A percentile compares a stretch with the other conserved stretches of the same genome.
Evolutionary conservation across 1,139 yeast genomes (phyloP).

Genomic region (Tardiomyces depauwii): DNA sequence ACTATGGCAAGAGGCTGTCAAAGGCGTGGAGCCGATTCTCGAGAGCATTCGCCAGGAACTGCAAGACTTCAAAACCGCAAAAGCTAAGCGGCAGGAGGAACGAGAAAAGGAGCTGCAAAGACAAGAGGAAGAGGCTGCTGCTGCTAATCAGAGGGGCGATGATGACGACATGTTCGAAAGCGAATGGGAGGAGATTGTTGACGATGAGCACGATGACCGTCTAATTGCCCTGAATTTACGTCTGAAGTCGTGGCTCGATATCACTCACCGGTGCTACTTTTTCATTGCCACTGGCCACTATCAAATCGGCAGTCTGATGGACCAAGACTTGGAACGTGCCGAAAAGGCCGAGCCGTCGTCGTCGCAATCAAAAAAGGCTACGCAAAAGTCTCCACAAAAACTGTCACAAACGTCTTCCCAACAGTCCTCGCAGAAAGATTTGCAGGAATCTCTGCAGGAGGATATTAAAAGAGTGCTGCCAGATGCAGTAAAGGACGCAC

Average conservation of each 20-base stretch:
- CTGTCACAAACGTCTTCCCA: no score
- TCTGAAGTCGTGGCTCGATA: constrained; percentile 38
- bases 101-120: not conserved
- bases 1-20: constrained; percentile 32
- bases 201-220: constrained; percentile 13
- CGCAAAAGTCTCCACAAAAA: no score
- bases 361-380: not conserved
- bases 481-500: constrained; percentile 6
- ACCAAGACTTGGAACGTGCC: constrained; percentile 4
- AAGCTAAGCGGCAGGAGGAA: not conserved
- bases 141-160: constrained; percentile 3
- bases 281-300: constrained; percentile 74
- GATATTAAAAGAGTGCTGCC: constrained; percentile 7
- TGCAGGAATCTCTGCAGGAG: no score
- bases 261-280: constrained; percentile 66
- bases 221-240: constrained; percentile 13
- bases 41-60: constrained; percentile 13
- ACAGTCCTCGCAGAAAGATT: no score
- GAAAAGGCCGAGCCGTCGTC: not conserved
- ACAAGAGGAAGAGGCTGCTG: not conserved
- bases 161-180: constrained; percentile 4
- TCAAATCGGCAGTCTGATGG: constrained; percentile 29
- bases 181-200: constrained; percentile 11
- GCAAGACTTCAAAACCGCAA: not conserved
- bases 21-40: constrained; percentile 26